A percentile compares a stretch with the other conserved stretches of the same genome.
phyloP scores from a whole-genome alignment of 2,329 filamentous ascomycete species.

The Xylaria sp. region DNA sequence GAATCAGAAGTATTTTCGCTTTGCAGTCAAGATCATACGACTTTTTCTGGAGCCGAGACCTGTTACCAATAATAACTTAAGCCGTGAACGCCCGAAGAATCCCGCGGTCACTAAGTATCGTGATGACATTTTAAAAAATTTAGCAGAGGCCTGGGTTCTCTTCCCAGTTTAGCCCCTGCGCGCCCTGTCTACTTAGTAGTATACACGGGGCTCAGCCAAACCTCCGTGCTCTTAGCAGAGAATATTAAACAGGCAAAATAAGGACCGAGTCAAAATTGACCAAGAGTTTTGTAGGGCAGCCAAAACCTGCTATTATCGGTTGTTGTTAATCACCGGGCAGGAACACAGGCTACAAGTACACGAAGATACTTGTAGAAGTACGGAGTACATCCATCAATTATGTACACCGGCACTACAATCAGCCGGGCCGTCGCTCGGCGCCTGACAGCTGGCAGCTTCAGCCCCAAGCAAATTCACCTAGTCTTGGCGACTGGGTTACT shows the following conservation, averaged over 20 bases:
- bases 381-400: background rate
- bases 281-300: background rate
- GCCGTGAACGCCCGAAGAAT: constrained; percentile 30
- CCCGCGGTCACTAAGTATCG: constrained; percentile 16
- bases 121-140: background rate
- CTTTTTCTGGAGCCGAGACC: constrained; percentile 37
- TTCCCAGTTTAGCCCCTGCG: constrained; percentile 12
- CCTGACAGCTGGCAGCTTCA: constrained; percentile 11
- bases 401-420: background rate
- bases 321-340: background rate
- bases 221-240: background rate
- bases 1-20: constrained; percentile 27
- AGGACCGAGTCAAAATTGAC: background rate
- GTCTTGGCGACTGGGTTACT: constrained; percentile 21
- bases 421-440: background rate
- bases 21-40: constrained; percentile 37
- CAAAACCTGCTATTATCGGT: background rate
- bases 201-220: background rate
- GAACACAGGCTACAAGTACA: background rate
- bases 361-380: background rate
- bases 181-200: background rate
- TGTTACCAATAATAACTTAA: constrained; percentile 30
- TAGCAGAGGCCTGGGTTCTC: background rate
- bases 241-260: background rate
- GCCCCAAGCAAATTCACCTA: constrained; percentile 22